Percentiles rank a stretch among this genome's conserved stretches.
Conservation (phyloP, 805 yeast genomes). For the Tetrapisispora namnaoensis region DNA sequence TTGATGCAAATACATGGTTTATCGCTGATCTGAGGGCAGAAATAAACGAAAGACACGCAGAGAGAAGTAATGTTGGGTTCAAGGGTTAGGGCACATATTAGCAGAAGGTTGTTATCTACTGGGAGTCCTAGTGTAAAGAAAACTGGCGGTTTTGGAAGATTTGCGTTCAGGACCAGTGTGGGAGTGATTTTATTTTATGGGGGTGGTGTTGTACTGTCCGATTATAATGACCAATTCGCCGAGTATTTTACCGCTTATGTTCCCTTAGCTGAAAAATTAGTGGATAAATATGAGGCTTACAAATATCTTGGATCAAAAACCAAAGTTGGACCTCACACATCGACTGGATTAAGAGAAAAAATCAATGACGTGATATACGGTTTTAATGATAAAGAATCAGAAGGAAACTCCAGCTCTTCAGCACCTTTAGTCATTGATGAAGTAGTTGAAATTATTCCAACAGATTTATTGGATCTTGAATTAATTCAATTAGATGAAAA, state of each 20-base stretch:
- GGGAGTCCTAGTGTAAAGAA: not conserved
- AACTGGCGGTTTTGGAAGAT: not conserved
- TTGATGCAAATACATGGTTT: too few species aligned
- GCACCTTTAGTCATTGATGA: not conserved
- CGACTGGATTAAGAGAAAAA: not conserved
- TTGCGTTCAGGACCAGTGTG: constrained; percentile 22
- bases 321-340: not conserved
- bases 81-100: not conserved
- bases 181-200: constrained; percentile 38
- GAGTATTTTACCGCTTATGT: constrained; percentile 53
- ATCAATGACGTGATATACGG: not conserved
- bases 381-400: not conserved
- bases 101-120: not conserved
- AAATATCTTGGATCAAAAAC: not conserved
- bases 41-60: not conserved
- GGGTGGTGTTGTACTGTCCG: constrained; percentile 50
- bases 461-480: not conserved
- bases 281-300: constrained; percentile 35
- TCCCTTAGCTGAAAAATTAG: constrained; percentile 51
- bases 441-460: not conserved
- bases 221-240: constrained; percentile 48
- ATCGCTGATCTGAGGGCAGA: not conserved
- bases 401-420: not conserved
- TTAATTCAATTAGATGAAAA: constrained; percentile 1
- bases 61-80: not conserved